A percentile compares a stretch with the other conserved stretches of the same genome.
These are phyloP conservation scores for Globisporangium canariense DNA, from an alignment of 352 stramenopile species.

Conservation along the genomic window DNA sequence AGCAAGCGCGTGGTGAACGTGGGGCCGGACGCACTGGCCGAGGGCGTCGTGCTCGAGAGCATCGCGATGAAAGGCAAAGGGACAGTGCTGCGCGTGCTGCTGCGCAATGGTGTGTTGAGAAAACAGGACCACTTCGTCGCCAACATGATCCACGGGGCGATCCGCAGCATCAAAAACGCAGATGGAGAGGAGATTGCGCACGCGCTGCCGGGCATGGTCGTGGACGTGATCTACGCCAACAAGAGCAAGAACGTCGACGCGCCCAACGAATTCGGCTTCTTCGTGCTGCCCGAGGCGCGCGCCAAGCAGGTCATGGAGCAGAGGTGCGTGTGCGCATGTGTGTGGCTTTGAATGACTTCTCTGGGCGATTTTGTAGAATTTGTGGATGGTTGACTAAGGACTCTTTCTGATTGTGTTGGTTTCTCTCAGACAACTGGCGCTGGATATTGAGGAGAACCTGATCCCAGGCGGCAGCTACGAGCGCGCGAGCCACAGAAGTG, in stretches of 20 bases:
- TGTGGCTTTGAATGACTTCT: too few relatives aligned
- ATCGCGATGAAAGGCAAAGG: constrained; percentile 60
- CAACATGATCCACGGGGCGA: constrained; percentile 81
- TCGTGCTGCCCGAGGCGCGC: constrained; percentile 53
- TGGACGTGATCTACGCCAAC: constrained; percentile 80
- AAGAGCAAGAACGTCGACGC: constrained; percentile 83
- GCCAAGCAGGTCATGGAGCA: constrained; percentile 76
- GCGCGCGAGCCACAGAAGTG: constrained; percentile 1
- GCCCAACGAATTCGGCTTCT: constrained; percentile 80
- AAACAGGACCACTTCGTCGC: constrained; percentile 78
- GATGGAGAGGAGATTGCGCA: constrained; percentile 52
- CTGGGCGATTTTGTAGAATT: not conserved
- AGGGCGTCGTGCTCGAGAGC: constrained; percentile 77
- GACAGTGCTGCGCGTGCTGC: constrained; percentile 67
- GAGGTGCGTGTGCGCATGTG: constrained; percentile 27
- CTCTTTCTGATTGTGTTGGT: constrained; percentile 3
- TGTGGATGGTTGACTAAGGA: not conserved
- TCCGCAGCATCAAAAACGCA: constrained; percentile 57
- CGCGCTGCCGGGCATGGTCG: constrained; percentile 60
- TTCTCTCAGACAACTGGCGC: constrained; percentile 47
- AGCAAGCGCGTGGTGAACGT: constrained; percentile 39
- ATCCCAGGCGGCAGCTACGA: constrained; percentile 29
- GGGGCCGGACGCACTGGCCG: constrained; percentile 27
- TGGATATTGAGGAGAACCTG: constrained; percentile 67
- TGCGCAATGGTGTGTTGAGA: constrained; percentile 60